A percentile compares a stretch with the other conserved stretches of the same genome.
phyloP scores from a whole-genome alignment of 2,329 filamentous ascomycete genomes.

The Xylariaceae sp. region DNA sequence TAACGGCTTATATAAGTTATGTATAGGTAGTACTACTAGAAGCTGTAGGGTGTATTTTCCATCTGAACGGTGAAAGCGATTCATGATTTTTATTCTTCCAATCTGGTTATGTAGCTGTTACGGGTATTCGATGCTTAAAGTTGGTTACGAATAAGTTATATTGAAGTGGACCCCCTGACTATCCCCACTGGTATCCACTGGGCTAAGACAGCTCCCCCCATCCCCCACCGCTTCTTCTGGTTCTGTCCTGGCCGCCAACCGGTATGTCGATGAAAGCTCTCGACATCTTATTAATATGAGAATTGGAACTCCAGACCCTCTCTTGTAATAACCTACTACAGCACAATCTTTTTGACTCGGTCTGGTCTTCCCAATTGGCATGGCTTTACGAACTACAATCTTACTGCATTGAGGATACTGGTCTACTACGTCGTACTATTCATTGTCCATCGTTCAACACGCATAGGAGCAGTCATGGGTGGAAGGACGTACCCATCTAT shows the following conservation, averaged over 20 bases:
- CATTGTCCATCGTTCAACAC: not conserved
- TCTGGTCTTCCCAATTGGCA: not conserved
- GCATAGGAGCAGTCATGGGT: constrained; percentile 29
- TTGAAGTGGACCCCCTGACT: too few species aligned
- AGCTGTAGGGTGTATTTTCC: too few species aligned
- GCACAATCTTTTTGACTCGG: not conserved
- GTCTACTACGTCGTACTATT: not conserved
- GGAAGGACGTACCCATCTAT: constrained; percentile 54
- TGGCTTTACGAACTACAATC: not conserved
- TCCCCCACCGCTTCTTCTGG: constrained; percentile 19
- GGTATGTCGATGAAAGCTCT: not conserved
- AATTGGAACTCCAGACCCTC: not conserved
- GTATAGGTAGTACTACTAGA: too few species aligned
- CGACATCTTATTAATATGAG: not conserved
- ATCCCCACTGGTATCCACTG: too few species aligned
- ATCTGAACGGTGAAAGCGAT: too few species aligned
- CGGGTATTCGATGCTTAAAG: too few species aligned
- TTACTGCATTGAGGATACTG: not conserved
- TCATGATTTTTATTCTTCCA: too few species aligned
- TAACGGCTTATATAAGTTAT: too few species aligned
- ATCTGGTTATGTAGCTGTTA: too few species aligned
- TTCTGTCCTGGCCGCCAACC: not conserved
- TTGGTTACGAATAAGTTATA: too few species aligned
- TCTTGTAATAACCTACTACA: not conserved
- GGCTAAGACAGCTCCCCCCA: too few species aligned